phyloP scores from a whole-genome alignment of 768 basidiomycete species.

The Piloderma croceum region DNA sequence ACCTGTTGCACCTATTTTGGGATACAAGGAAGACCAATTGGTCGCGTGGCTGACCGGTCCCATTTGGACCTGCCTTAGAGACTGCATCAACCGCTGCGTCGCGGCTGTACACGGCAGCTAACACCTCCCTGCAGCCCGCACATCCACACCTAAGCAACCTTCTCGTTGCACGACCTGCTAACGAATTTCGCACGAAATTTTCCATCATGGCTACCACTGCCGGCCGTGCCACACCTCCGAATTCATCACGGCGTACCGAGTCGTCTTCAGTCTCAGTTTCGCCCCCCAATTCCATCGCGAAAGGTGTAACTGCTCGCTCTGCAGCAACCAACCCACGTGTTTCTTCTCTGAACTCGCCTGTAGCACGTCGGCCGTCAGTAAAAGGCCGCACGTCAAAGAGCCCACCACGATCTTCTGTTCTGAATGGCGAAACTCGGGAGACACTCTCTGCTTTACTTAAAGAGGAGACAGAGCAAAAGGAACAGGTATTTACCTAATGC shows the following conservation, averaged over 20 bases:
- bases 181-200: too few relatives aligned
- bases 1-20: too few relatives aligned
- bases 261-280: slow-evolving; percentile 38
- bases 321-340: slow-evolving; percentile 53
- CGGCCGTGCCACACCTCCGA: slow-evolving; percentile 39
- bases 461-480: slow-evolving; percentile 76
- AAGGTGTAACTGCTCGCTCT: slow-evolving; percentile 59
- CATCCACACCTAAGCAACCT: too few relatives aligned
- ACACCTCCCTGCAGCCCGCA: too few relatives aligned
- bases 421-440: slow-evolving; percentile 48
- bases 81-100: too few relatives aligned
- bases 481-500: slow-evolving; percentile 48
- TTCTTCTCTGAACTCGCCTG: slow-evolving; percentile 44
- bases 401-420: slow-evolving; percentile 30
- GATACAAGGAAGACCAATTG: too few relatives aligned
- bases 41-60: too few relatives aligned
- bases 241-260: slow-evolving; percentile 40
- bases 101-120: too few relatives aligned
- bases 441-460: slow-evolving; percentile 58
- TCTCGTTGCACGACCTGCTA: too few relatives aligned
- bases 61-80: too few relatives aligned
- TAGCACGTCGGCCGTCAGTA: slow-evolving; percentile 45
- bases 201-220: slow-evolving; percentile 43
- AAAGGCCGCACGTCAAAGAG: slow-evolving; percentile 37
- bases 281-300: slow-evolving; percentile 40